Conservation (phyloP, 2,329 filamentous ascomycete species). For the Reticulascus tulasneorum region DNA sequence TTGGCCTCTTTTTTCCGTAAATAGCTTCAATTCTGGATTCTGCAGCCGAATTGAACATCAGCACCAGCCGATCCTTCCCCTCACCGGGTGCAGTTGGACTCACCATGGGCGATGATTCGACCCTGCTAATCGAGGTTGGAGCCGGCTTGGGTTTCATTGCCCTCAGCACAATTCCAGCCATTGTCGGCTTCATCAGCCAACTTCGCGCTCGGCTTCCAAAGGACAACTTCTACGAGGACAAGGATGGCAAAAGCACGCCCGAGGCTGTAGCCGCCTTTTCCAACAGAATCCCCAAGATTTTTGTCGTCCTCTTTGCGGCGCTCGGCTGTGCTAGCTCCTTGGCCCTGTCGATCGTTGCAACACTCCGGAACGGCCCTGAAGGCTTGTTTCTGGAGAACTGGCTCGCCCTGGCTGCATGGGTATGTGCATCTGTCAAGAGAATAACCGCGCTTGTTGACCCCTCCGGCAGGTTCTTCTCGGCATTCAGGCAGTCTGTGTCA, state of each 20-base stretch:
- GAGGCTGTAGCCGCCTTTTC: conserved; percentile 62
- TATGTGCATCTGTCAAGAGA: conserved; percentile 33
- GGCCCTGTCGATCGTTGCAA: conserved; percentile 50
- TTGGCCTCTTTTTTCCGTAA: too few species aligned
- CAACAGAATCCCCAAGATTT: conserved; percentile 51
- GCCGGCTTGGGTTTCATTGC: conserved; percentile 29
- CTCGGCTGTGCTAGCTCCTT: conserved; percentile 54
- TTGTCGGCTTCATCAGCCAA: conserved; percentile 29
- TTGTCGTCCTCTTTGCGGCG: conserved; percentile 50
- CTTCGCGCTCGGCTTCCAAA: conserved; percentile 26
- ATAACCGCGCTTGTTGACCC: too few species aligned
- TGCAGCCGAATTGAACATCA: too few species aligned
- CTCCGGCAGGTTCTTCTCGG: conserved; percentile 31
- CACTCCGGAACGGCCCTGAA: conserved; percentile 29
- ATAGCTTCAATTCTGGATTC: too few species aligned
- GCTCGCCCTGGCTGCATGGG: conserved; percentile 59
- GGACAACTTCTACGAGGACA: conserved; percentile 59
- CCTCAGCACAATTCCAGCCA: conserved; percentile 33
- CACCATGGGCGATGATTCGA: conserved; percentile 12
- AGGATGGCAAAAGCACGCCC: conserved; percentile 64
- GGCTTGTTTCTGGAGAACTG: conserved; percentile 51
- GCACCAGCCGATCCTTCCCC: too few species aligned
- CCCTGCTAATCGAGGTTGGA: conserved; percentile 10
- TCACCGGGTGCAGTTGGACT: too few species aligned
- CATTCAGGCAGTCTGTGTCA: conserved; percentile 47